phyloP scores from a whole-genome alignment of 1,139 yeast species.

The Taphrina wiesneri region DNA sequence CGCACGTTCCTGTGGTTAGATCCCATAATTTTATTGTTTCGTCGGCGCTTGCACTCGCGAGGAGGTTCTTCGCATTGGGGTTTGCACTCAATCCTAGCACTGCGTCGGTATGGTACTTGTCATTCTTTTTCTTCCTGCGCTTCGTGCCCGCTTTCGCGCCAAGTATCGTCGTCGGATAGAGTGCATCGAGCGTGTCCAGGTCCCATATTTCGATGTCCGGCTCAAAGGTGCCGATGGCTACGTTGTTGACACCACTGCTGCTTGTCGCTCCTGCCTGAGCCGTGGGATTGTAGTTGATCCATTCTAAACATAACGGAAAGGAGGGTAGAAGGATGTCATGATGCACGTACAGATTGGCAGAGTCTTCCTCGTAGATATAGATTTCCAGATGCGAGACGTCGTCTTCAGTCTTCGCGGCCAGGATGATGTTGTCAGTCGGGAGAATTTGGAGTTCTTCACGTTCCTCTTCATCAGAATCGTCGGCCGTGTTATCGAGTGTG shows the following conservation, averaged over 20 bases:
- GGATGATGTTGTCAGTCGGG: slow-evolving; percentile 84
- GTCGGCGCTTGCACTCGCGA: slow-evolving; percentile 95
- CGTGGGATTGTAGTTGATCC: slow-evolving; percentile 66
- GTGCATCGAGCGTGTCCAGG: slow-evolving; percentile 85
- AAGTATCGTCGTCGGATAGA: slow-evolving; percentile 88
- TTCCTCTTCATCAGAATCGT: slow-evolving; percentile 57
- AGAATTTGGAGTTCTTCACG: slow-evolving; percentile 80
- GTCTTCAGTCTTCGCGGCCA: slow-evolving; percentile 95
- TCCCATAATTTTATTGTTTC: slow-evolving; percentile 96
- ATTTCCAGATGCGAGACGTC: slow-evolving; percentile 90
- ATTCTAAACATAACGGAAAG: slow-evolving; percentile 93
- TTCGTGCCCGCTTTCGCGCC: slow-evolving; percentile 51
- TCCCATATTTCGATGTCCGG: slow-evolving; percentile 98
- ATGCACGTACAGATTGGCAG: slow-evolving; percentile 79
- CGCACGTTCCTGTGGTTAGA: slow-evolving; percentile 70
- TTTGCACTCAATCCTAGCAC: slow-evolving; percentile 85
- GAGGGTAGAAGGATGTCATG: slow-evolving; percentile 97
- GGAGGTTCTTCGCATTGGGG: slow-evolving; percentile 73
- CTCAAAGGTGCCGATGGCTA: slow-evolving; percentile 95
- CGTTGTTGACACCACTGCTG: slow-evolving; percentile 64
- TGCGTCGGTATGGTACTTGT: slow-evolving; percentile 87
- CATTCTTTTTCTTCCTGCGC: slow-evolving; percentile 49
- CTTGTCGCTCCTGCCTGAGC: slow-evolving; percentile 43
- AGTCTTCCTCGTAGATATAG: slow-evolving; percentile 80
- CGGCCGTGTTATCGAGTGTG: slow-evolving; percentile 61